Base-by-base conservation (phyloP, 306 rosid species). In the Cucumis melo region DNA sequence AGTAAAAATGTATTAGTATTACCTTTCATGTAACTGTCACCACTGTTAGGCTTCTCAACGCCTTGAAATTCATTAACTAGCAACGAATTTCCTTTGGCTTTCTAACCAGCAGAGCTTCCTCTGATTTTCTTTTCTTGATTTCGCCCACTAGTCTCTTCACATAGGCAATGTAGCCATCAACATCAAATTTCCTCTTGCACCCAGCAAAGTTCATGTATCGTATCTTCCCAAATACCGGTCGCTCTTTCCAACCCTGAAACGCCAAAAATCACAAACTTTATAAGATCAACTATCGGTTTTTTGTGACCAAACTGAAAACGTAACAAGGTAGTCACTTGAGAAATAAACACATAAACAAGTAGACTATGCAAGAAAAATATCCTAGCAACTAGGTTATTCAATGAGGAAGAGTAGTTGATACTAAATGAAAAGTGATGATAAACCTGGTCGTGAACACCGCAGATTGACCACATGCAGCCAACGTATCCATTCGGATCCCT, bases 391-490 rank as follows among this genome's bases (percentile, higher is more conserved):
- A 53, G 36, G 23, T 7, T 46, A 5, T 16, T 12, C 42, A 13
- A 27, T 16, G 17, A 15, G 46, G 60, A 42, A 21, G 23, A 79
- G 53, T 71, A 59, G 15, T 24, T 32, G 36, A 32, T 32, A 32
- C 36, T 32, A 36, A 17, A 58, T 80, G 65, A 54, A 17, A 41
- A 34, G 34, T 32, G 75, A 70, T 44, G 34, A 62, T 80, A 19
- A 73, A 93, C 98, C 97, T 93, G 98, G 89, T 93, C 97, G 60
- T 93, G 98, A 66, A 91, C 86, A 19, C 97, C 98, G 17, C 97
- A 91, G 63, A 93, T 85, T 34, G 98, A 91, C 98, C 97, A 93
- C 97, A 93, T 93, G 86, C 98, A 93, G 67, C 98, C 98, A 16
- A 82, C 91, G 5, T 90, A 93, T 55, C 98, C 97, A 80, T 62